phyloP scores from a whole-genome alignment of 306 rosid genomes.

The Calophaca sinica region DNA sequence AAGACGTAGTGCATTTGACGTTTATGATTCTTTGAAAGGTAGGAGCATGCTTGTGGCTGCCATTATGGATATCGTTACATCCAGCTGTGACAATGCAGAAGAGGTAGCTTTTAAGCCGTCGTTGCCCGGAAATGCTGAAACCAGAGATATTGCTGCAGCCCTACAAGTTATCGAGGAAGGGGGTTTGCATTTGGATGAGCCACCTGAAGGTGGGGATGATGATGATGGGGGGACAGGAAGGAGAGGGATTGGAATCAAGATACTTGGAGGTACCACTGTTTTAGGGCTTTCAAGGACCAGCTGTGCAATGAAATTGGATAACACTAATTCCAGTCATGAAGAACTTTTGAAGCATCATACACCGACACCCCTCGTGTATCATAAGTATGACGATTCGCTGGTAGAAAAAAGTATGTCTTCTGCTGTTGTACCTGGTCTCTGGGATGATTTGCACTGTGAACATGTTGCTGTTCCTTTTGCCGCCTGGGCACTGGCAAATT shows the following conservation, averaged over 20 bases:
- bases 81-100: constrained; percentile 77
- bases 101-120: constrained; percentile 67
- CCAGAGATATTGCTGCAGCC: constrained; percentile 87
- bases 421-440: constrained; percentile 92
- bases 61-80: constrained; percentile 91
- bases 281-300: constrained; percentile 75
- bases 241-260: constrained; percentile 85
- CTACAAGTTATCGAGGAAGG: constrained; percentile 93
- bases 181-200: constrained; percentile 79
- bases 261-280: constrained; percentile 83
- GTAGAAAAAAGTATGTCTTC: constrained; percentile 54
- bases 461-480: constrained; percentile 99
- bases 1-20: constrained; percentile 75
- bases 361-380: constrained; percentile 46
- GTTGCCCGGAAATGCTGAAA: constrained; percentile 82
- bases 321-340: constrained; percentile 45
- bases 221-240: constrained; percentile 67
- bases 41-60: constrained; percentile 99
- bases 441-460: constrained; percentile 96
- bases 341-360: constrained; percentile 44
- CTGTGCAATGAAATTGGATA: constrained; percentile 55
- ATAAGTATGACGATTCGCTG: constrained; percentile 54
- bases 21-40: constrained; percentile 89
- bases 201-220: constrained; percentile 61
- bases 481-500: constrained; percentile 96